phyloP scores from a whole-genome alignment of 2,329 filamentous ascomycete genomes.

The Uncinocarpus reesii region DNA sequence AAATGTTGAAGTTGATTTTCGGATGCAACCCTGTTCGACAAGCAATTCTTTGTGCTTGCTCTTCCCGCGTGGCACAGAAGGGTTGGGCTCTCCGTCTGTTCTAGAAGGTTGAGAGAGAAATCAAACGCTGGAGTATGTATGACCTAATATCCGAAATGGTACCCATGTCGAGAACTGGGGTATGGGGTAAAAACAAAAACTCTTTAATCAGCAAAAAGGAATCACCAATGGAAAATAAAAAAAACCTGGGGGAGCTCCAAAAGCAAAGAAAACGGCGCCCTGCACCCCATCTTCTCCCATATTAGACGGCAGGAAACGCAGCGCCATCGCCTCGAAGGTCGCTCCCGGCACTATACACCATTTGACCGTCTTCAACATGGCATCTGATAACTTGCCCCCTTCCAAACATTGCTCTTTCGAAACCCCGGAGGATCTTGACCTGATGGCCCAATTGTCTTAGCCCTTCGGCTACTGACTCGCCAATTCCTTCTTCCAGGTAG shows the following conservation, averaged over 20 bases:
- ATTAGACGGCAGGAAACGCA: constrained; percentile 42
- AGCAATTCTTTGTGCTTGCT: background rate
- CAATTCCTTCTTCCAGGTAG: constrained; percentile 73
- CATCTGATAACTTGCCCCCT: constrained; percentile 76
- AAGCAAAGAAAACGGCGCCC: background rate
- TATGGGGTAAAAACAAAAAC: background rate
- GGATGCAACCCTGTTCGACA: constrained; percentile 1
- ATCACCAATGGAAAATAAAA: background rate
- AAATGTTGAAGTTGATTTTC: background rate
- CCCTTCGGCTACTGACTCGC: constrained; percentile 54
- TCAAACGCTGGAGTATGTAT: background rate
- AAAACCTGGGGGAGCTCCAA: background rate
- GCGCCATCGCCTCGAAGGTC: constrained; percentile 77
- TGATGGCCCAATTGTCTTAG: constrained; percentile 62
- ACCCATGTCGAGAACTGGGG: background rate
- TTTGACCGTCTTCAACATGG: constrained; percentile 61
- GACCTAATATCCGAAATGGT: background rate
- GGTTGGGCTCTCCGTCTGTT: background rate
- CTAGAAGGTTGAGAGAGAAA: background rate
- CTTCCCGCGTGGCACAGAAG: background rate
- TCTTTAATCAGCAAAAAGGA: background rate
- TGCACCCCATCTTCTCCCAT: background rate
- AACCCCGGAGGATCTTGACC: constrained; percentile 57
- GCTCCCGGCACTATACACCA: constrained; percentile 79
- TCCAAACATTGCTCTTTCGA: constrained; percentile 62